A percentile compares a stretch with the other conserved stretches of the same genome.
phyloP scores from a whole-genome alignment of 306 rosid genomes.

The Cucumis melo region DNA sequence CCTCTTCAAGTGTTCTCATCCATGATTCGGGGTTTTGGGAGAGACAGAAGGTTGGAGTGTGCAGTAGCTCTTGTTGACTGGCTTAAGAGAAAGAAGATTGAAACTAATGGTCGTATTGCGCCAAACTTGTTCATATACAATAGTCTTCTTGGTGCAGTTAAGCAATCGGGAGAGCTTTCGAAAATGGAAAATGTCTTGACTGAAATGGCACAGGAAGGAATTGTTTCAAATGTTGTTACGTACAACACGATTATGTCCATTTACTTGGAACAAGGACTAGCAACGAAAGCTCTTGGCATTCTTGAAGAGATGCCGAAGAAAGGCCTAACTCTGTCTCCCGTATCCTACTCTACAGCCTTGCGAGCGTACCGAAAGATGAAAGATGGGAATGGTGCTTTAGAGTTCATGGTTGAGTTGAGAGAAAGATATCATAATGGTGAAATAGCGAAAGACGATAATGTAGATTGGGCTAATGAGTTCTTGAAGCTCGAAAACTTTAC shows the following conservation, averaged over 20 bases:
- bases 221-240: constrained; percentile 55
- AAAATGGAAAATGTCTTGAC: constrained; percentile 42
- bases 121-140: constrained; percentile 78
- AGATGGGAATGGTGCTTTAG: constrained; percentile 68
- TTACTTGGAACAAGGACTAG: constrained; percentile 51
- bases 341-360: constrained; percentile 65
- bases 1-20: constrained; percentile 83
- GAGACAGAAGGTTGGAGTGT: constrained; percentile 50
- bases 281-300: constrained; percentile 41
- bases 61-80: constrained; percentile 61
- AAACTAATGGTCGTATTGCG: constrained; percentile 37
- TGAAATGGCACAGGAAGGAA: constrained; percentile 58
- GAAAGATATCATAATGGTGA: constrained; percentile 52
- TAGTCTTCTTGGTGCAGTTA: constrained; percentile 63
- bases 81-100: constrained; percentile 63
- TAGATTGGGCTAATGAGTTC: constrained; percentile 62
- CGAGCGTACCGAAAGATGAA: constrained; percentile 63
- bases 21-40: constrained; percentile 65
- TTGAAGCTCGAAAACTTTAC: constrained; percentile 59
- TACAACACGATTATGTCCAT: constrained; percentile 72
- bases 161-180: constrained; percentile 47
- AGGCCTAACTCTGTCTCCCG: constrained; percentile 57
- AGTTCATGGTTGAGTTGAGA: constrained; percentile 51
- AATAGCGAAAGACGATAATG: constrained; percentile 35
- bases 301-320: constrained; percentile 49